These are phyloP conservation scores for Sugiyamaella neomexicana DNA, from an alignment of 1,139 yeast genomes.

Conservation along the genomic window DNA sequence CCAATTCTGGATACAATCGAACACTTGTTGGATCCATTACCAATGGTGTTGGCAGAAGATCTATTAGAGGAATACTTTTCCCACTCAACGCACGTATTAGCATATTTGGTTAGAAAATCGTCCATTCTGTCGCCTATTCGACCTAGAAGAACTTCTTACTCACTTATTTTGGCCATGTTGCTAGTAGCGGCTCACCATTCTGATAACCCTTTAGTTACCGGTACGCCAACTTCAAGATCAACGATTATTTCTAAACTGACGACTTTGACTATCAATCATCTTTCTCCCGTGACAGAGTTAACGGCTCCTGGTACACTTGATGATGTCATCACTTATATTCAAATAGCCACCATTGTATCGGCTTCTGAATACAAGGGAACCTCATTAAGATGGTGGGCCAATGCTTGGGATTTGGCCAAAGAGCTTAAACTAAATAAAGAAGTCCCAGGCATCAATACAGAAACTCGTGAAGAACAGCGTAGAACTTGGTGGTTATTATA, in stretches of 20 bases:
- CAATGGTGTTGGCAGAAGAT: conserved; percentile 41
- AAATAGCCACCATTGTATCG: conserved; percentile 44
- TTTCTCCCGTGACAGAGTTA: conserved; percentile 33
- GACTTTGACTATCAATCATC: conserved; percentile 34
- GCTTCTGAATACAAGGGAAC: conserved; percentile 45
- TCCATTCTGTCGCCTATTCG: conserved; percentile 27
- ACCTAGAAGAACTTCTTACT: conserved; percentile 39
- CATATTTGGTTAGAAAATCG: conserved; percentile 33
- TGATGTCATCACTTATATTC: conserved; percentile 43
- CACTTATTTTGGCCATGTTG: conserved; percentile 41
- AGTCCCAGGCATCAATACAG: conserved; percentile 35
- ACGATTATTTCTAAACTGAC: conserved; percentile 35
- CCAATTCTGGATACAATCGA: conserved; percentile 36
- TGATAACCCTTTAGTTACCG: conserved; percentile 42
- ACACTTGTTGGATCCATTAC: conserved; percentile 34
- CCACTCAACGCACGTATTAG: conserved; percentile 38
- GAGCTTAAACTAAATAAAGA: conserved; percentile 40
- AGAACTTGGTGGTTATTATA: conserved; percentile 48
- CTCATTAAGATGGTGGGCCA: conserved; percentile 45
- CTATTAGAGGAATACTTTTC: conserved; percentile 43
- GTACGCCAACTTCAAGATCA: conserved; percentile 36
- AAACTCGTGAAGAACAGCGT: conserved; percentile 44
- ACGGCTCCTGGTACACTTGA: conserved; percentile 40
- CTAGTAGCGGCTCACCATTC: conserved; percentile 43
- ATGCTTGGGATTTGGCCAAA: conserved; percentile 42